These are phyloP conservation scores for Tetraselmis striata DNA, from an alignment of 139 green algal genomes.

Conservation along the genomic window DNA sequence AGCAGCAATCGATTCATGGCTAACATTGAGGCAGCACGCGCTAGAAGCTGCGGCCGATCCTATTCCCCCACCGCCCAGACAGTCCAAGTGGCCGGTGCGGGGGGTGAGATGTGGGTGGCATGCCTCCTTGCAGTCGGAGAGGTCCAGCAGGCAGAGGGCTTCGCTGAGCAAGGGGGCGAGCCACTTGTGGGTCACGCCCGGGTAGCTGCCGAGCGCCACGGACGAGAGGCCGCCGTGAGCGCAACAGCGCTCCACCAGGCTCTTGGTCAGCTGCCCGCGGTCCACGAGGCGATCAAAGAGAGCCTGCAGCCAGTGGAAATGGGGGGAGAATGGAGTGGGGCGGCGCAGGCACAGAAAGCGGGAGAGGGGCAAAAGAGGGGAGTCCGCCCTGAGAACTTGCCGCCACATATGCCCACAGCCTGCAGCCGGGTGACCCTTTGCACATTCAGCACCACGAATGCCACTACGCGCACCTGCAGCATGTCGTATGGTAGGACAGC, in stretches of 20 bases:
- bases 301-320: background rate
- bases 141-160: background rate
- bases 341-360: too few relatives aligned
- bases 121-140: background rate
- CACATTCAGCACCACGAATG: too few relatives aligned
- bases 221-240: background rate
- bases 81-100: too few relatives aligned
- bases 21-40: too few relatives aligned
- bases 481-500: background rate
- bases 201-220: background rate
- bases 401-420: too few relatives aligned
- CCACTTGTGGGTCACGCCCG: background rate
- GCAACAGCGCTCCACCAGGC: background rate
- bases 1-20: too few relatives aligned
- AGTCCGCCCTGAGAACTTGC: too few relatives aligned
- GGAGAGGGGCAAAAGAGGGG: too few relatives aligned
- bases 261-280: background rate
- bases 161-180: background rate
- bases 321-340: background rate
- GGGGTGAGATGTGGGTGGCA: too few relatives aligned
- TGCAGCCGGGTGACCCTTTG: too few relatives aligned
- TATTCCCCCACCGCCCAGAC: too few relatives aligned
- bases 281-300: background rate
- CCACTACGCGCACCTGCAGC: background rate
- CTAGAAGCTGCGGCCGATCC: too few relatives aligned